Percentiles rank a stretch among this genome's conserved stretches.
Evolutionary conservation across 306 rosid genomes (phyloP).

Genomic region (Chamaecrista fasciculata): DNA sequence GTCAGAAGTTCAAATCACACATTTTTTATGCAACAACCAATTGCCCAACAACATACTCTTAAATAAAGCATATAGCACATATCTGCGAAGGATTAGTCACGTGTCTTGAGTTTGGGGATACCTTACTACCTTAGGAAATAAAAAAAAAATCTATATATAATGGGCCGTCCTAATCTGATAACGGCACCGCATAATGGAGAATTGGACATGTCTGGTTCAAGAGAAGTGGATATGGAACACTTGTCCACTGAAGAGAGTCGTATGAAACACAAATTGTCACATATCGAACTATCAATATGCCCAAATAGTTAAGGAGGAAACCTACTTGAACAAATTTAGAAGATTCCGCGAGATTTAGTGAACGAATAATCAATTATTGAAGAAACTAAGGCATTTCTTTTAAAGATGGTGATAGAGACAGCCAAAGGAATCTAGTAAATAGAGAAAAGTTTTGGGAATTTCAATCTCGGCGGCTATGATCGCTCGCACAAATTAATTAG

Average conservation of each 20-base stretch:
- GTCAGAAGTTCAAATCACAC: too few relatives aligned
- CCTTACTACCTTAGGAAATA: too few relatives aligned
- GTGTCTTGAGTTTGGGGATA: too few relatives aligned
- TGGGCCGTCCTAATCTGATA: too few relatives aligned
- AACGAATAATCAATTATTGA: neutral
- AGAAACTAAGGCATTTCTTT: neutral
- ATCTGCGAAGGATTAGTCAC: too few relatives aligned
- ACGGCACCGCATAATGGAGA: neutral
- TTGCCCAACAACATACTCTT: too few relatives aligned
- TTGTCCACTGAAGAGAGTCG: neutral
- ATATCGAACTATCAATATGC: neutral
- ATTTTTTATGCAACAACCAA: too few relatives aligned
- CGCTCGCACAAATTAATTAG: neutral
- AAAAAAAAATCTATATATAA: too few relatives aligned
- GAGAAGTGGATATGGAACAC: too few relatives aligned
- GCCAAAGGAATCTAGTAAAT: neutral
- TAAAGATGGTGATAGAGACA: neutral
- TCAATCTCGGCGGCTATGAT: constrained; percentile 16
- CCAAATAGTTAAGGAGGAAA: neutral
- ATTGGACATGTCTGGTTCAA: neutral
- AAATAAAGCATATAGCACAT: too few relatives aligned
- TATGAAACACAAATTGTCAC: neutral
- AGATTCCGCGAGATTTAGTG: neutral
- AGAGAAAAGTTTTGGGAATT: neutral
- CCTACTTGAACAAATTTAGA: neutral